Evolutionary conservation across 495 filamentous ascomycete species (phyloP).

Genomic region (Aspergillus homomorphus): DNA sequence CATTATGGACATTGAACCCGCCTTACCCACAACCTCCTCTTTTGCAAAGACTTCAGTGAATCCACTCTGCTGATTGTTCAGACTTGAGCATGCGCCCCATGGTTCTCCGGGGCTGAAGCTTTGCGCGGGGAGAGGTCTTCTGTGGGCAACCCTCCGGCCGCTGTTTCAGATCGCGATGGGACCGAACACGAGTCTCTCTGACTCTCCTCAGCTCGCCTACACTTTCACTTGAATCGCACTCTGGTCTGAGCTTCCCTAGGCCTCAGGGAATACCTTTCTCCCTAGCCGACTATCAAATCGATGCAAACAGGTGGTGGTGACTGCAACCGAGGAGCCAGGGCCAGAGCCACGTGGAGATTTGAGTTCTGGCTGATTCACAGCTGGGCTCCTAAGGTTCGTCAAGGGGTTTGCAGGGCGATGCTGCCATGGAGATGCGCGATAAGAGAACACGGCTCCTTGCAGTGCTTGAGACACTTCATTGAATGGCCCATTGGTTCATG

Average conservation of each 20-base stretch:
- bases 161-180: conserved; percentile 4
- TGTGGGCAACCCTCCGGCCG: neutral
- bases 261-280: neutral
- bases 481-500: neutral
- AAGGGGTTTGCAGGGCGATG: neutral
- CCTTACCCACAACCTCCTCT: neutral
- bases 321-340: neutral
- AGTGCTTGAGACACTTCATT: neutral
- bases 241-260: neutral
- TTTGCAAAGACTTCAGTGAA: neutral
- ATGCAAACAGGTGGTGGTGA: neutral
- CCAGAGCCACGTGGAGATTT: neutral
- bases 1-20: neutral
- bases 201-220: neutral
- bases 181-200: neutral
- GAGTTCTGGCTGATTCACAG: neutral
- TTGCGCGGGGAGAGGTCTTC: conserved; percentile 1
- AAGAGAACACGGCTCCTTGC: neutral
- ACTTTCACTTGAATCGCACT: neutral
- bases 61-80: neutral
- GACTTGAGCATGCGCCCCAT: neutral
- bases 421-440: conserved; percentile 1
- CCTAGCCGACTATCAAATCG: neutral
- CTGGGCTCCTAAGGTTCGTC: neutral
- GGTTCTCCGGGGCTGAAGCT: neutral